A percentile compares a stretch with the other conserved stretches of the same genome.
phyloP scores from a whole-genome alignment of 306 rosid genomes.

The Quercus agrifolia region DNA sequence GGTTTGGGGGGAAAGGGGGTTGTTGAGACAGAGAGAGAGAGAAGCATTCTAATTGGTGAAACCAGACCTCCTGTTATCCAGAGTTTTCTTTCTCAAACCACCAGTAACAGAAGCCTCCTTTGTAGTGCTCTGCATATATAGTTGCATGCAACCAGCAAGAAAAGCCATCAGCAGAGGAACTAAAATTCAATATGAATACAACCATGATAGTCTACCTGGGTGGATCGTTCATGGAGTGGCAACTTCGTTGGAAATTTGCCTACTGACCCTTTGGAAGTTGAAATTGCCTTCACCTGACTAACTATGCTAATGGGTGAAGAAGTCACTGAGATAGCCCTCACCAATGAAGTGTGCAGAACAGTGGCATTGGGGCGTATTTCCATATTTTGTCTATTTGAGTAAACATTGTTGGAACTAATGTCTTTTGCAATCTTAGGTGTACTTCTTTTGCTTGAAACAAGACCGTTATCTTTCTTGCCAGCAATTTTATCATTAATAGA shows the following conservation, averaged over 20 bases:
- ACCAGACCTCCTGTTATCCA: constrained; percentile 17
- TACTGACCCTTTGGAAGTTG: not conserved
- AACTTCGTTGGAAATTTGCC: constrained; percentile 4
- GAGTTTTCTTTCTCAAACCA: constrained; percentile 9
- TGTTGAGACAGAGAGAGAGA: not conserved
- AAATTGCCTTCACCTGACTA: constrained; percentile 1
- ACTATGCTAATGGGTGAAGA: constrained; percentile 2
- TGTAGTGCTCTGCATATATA: constrained; percentile 6
- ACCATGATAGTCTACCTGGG: constrained; percentile 13
- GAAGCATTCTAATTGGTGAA: not conserved
- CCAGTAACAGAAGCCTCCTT: constrained; percentile 2
- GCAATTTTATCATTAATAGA: not conserved
- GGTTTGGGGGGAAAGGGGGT: too few relatives aligned
- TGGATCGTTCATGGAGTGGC: not conserved
- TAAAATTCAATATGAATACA: not conserved
- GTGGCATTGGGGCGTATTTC: constrained; percentile 14
- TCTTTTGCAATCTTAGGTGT: not conserved
- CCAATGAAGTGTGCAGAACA: constrained; percentile 4
- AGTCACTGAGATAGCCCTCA: constrained; percentile 7
- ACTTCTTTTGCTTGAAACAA: constrained; percentile 7
- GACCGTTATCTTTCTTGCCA: constrained; percentile 5
- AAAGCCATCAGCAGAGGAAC: not conserved
- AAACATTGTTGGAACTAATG: not conserved
- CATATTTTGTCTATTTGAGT: not conserved
- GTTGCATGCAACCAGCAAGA: not conserved